Base-by-base conservation (phyloP, 352 stramenopile species). In the Globisporangium nodosum region DNA sequence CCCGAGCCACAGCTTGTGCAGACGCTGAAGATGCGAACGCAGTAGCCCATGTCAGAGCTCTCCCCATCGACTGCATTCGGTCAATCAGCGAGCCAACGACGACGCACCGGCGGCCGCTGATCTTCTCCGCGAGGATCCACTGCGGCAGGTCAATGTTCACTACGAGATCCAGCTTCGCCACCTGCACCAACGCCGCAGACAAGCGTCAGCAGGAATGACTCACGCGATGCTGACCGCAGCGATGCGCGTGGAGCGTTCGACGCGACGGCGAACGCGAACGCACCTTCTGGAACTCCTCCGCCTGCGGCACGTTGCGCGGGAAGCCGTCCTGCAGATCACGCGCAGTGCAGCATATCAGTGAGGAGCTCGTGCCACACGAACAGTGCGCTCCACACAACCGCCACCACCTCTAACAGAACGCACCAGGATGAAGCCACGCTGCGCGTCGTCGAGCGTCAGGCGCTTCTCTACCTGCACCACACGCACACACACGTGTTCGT, bases 111-210 rank as follows among this genome's bases (percentile, higher is more conserved):
- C 89, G 74, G 5, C 89, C 89, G 49, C 87, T 92, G 61, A 96
- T 91, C 66, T 97, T 97, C 54, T 95, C 88, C 6, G 78, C 65
- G 31, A 97, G 73, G 45, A 96, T 94, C 81, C 87, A 92, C 62
- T 95, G 71, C 1, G 85, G 84, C 54, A 97, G 56, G 52, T 92
- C 82, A 51, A 97, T 92, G 70, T 97, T 96, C 45, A 96, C 74
- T 45, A 96, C 86, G 30, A 91, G 65, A 61, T 96, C 86, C 21
- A 96, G 69, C 33, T 80, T 66, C 7, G 71, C 70, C 37, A 94
- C 73, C 65, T 78, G 37, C 30, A 35, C 30, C 42, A 24, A 49
- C 15, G 12, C 8, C 16, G 33, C 21, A 30, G 12, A 21, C 40
- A 53, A 15, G 50, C 6, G 45, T 37, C 33, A 30, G 27, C 21